Evolutionary conservation across 345 rosid species (phyloP), one percentile per base, ranked within the genome.

Genomic region (Lepidium aucheri): DNA sequence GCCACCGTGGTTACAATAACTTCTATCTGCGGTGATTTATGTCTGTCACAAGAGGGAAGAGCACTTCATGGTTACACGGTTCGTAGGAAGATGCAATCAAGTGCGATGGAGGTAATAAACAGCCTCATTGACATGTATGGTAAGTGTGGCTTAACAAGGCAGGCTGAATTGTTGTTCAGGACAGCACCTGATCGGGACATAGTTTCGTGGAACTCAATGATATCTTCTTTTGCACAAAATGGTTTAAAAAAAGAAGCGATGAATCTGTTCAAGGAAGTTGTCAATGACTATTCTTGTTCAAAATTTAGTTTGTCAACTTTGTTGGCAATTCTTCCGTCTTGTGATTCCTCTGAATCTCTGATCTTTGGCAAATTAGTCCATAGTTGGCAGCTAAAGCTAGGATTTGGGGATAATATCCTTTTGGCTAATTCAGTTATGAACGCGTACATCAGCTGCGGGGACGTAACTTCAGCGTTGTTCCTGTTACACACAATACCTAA

Each of bases 191-290:
- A 60, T 9, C 70, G 54, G 39, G 89, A 84, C 70, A 30, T 77
- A 53, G 78, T 84, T 30, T 78, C 84, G 0, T 82, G 86, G 79
- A 84, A 84, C 76, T 65, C 81, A 5, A 78, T 78, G 77, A 80
- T 82, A 55, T 78, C 80, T 69, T 79, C 67, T 40, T 80, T 69
- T 22, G 61, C 73, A 44, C 70, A 60, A 46, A 77, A 70, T 13
- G 77, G 74, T 33, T 54, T 46, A 28, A 44, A 49, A 9, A 53
- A 52, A 53, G 69, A 70, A 52, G 84, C 83, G 63, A 79, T 72
- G 64, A 69, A 38, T 59, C 54, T 76, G 53, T 80, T 82, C 43
- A 78, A 74, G 62, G 75, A 80, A 73, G 55, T 79, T 75, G 66
- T 80, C 5, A 49, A 28, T 20, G 70, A 39, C 9, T 24, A 33